phyloP scores from a whole-genome alignment of 371 early-diverging fungal species.

The Rhizomucor pusillus region DNA sequence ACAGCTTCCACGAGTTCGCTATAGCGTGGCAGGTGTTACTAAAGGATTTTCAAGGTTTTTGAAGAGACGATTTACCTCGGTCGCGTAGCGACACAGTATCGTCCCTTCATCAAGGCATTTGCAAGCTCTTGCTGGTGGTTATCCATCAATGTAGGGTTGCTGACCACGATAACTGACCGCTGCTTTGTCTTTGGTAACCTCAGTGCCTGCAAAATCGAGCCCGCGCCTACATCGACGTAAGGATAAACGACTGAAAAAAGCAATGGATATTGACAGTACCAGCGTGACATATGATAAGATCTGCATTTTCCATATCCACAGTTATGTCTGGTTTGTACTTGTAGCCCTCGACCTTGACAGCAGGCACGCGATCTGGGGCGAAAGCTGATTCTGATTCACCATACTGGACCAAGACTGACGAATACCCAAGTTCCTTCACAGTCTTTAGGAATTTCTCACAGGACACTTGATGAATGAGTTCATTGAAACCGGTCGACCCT shows the following conservation, averaged over 20 bases:
- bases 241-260: too few species aligned
- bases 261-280: conserved; percentile 43
- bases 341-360: conserved; percentile 48
- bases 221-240: conserved; percentile 61
- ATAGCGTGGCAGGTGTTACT: background rate
- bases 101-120: conserved; percentile 53
- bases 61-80: conserved; percentile 26
- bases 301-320: conserved; percentile 56
- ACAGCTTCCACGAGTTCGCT: background rate
- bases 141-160: conserved; percentile 75
- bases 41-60: background rate
- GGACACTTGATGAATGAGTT: conserved; percentile 54
- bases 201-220: conserved; percentile 80
- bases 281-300: conserved; percentile 73
- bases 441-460: conserved; percentile 44
- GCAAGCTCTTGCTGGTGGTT: conserved; percentile 91
- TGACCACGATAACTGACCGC: conserved; percentile 68
- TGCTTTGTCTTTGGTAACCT: conserved; percentile 38
- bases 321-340: conserved; percentile 58
- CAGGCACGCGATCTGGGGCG: conserved; percentile 2
- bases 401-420: conserved; percentile 68
- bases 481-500: conserved; percentile 87
- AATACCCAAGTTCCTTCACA: conserved; percentile 47
- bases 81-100: conserved; percentile 50
- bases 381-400: conserved; percentile 54